Base-by-base conservation (phyloP, 257 asterid species). In the Nicotiana paniculata region DNA sequence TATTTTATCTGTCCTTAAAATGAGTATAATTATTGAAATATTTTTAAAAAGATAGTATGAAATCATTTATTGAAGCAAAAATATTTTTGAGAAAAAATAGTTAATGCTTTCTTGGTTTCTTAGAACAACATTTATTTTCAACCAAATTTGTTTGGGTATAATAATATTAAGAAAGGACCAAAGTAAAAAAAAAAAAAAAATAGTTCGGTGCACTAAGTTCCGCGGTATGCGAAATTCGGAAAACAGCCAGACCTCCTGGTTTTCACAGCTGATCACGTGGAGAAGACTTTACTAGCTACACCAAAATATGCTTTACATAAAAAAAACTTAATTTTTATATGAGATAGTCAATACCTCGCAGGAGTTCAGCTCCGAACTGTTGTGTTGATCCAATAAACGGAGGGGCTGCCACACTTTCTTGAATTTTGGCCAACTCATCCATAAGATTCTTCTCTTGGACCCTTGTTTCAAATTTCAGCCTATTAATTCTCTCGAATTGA, bases 401-500 rank as follows among this genome's bases (percentile, higher is more conserved):
- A 24, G 89, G 94, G 39, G 90, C 90, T 15, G 92, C 93, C 83
- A 89, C 83, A 48, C 82, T 90, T 79, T 92, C 97, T 80, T 92
- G 97, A 62, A 87, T 79, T 55, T 86, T 84, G 0, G 93, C 97
- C 88, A 90, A 85, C 46, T 85, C 85, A 21, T 86, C 86, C 7
- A 83, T 54, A 43, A 92, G 64, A 28, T 43, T 68, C 55, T 76
- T 87, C 81, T 88, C 97, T 62, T 68, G 76, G 24, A 85, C 28
- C 62, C 77, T 89, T 4, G 77, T 85, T 37, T 83, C 88, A 21
- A 57, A 33, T 81, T 63, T 85, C 85, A 43, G 84, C 64, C 82
- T 16, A 1, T 82, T 35, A 8, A 87, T 26, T 32, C 87, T 84
- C 74, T 7, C 46, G 24, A 12, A 54, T 84, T 88, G 94, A 3